These are phyloP conservation scores for Caryopteris hybrid DNA, from an alignment of 305 asterid species.

Conservation along the genomic window DNA sequence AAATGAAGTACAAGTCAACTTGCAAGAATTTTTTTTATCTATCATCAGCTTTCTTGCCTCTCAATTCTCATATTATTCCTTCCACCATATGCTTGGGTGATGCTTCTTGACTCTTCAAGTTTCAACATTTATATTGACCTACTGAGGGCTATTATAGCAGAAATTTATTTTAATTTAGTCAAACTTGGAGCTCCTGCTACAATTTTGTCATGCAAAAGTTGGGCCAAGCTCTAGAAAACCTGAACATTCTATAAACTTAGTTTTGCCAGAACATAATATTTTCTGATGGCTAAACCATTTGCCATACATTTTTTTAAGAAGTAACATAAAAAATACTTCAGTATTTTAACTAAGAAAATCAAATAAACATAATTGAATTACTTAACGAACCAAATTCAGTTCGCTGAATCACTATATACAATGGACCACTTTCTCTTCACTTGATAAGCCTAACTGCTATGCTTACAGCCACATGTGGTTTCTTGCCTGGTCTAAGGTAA, in stretches of 20 bases:
- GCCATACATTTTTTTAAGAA: neutral
- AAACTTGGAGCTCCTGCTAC: too few relatives aligned
- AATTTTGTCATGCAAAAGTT: neutral
- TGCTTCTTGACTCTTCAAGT: neutral
- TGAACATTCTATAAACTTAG: neutral
- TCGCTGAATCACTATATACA: neutral
- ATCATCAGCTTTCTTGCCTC: neutral
- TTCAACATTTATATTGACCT: neutral
- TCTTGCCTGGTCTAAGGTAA: neutral
- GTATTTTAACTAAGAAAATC: neutral
- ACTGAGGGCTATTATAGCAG: neutral
- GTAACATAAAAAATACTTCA: neutral
- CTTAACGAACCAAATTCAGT: neutral
- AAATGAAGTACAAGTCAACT: neutral
- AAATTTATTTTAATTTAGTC: neutral
- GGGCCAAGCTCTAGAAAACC: neutral
- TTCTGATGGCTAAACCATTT: neutral
- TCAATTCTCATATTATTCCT: neutral
- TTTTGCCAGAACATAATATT: neutral
- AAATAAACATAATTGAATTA: too few relatives aligned
- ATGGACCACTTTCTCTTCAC: neutral
- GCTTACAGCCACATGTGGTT: neutral
- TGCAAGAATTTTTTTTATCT: neutral
- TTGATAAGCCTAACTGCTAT: neutral
- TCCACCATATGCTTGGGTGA: neutral